Base-by-base conservation (phyloP, 208 protist genomes). In the Leishmania arabica region DNA sequence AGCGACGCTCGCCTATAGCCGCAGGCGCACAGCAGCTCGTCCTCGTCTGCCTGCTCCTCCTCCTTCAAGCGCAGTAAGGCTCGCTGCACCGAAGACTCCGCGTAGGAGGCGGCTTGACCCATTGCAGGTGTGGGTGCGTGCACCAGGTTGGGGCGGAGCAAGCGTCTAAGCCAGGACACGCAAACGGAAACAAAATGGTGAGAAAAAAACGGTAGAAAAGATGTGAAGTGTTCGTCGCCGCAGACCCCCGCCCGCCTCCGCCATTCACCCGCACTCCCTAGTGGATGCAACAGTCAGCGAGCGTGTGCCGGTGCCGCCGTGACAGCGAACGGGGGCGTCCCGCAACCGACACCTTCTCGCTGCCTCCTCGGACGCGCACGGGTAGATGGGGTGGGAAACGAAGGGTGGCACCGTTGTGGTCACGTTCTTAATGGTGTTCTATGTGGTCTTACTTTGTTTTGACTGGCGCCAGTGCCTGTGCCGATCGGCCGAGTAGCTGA, bases 41-140 rank as follows among this genome's bases (percentile, higher is more conserved):
- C 77, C 54, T 92, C 89, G 56, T 87, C 77, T 21, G 45, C 76
- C 65, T 81, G 80, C 70, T 89, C 86, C 66, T 86, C 81, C 45
- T 75, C 70, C 66, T 90, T 90, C 21, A 92, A 66, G 47, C 79
- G 68, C 11, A 88, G 79, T 34, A 93, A 60, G 4, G 89, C 82
- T 13, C 79, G 82, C 66, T 88, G 83, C 34, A 91, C 84, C 56
- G 90, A 86, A 40, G 86, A 88, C 69, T 88, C 84, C 6, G 88
- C 81, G 80, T 93, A 91, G 27, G 90, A 90, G 31, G 90, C 82
- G n/a, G 88, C 85, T 58, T 93, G 90, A 8, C 88, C 87, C 87
- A 93, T 93, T 3, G 6, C 47, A 62, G 1, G 27, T 21, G 56
- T 62, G 19, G 24, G 27, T n/a, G 24, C 19, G 24, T 62, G 56